phyloP scores from a whole-genome alignment of 129 eudicot genomes.

The Apium graveolens region DNA sequence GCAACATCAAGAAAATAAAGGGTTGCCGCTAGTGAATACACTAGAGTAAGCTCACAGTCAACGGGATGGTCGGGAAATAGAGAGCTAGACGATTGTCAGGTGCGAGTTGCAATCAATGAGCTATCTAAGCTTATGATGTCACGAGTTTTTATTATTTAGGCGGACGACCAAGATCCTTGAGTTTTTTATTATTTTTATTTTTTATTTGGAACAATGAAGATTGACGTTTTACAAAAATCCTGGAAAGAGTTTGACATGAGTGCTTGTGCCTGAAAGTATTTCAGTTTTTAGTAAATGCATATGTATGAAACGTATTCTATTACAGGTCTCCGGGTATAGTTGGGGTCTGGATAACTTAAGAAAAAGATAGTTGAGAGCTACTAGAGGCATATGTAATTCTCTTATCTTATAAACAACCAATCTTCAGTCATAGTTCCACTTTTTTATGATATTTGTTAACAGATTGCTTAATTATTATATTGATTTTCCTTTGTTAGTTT shows the following conservation, averaged over 20 bases:
- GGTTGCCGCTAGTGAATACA: slow-evolving; percentile 72
- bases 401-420: neutral
- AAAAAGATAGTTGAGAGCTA: neutral
- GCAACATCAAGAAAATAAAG: slow-evolving; percentile 45
- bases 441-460: neutral
- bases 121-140: slow-evolving; percentile 82
- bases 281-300: neutral
- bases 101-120: slow-evolving; percentile 71
- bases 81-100: slow-evolving; percentile 54
- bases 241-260: neutral
- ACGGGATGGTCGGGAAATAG: slow-evolving; percentile 38
- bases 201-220: slow-evolving; percentile 10
- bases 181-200: slow-evolving; percentile 3
- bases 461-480: neutral
- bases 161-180: slow-evolving; percentile 38
- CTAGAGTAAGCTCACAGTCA: slow-evolving; percentile 40
- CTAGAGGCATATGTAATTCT: neutral
- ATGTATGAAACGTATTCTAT: neutral
- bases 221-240: neutral
- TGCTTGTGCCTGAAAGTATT: slow-evolving; percentile 5
- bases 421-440: neutral
- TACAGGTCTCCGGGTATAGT: slow-evolving; percentile 1
- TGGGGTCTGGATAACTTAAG: neutral
- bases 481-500: neutral
- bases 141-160: slow-evolving; percentile 62